Evolutionary conservation across 768 basidiomycete species (phyloP), one percentile per base, ranked within the genome.

Genomic region (Collybia mongolica): DNA sequence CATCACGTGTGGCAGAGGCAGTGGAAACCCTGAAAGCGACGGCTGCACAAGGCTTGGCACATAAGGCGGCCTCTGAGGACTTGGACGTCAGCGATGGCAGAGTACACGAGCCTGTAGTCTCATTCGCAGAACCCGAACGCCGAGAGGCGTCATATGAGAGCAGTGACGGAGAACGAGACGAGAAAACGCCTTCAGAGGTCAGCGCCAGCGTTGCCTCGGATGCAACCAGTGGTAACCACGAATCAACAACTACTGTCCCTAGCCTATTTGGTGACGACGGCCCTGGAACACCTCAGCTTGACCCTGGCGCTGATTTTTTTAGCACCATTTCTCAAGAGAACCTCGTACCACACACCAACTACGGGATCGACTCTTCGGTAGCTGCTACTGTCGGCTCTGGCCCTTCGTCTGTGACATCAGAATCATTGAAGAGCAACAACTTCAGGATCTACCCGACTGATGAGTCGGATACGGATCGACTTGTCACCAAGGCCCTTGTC

Each of bases 331-430:
- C 74, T 1, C 76, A 79, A 44, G 72, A 73, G 12, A 69, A 69
- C 14, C 66, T 75, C 26, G 79, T 94, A 5, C 93, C 93, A 0
- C 93, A 93, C 56, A 84, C 79, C 43, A 89, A 85, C 58, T 88
- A 91, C 51, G 81, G 80, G 3, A 66, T 87, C 26, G 93, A 93
- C 61, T 95, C 94, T 0, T 93, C 91, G 2, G 93, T 95, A 12
- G 96, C 95, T 17, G 96, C 96, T 0, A 99, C 96, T 0, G 79
- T 91, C 22, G 96, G 96, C n/a, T 94, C 92, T 2, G 77, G 92
- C 2, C 84, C 93, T 2, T 91, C 92, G 0, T 93, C 91, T 6
- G 78, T 89, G 29, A 80, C 83, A 0, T 88, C 86, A 0, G 89
- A 91, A 55, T 74, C 69, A 2, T 66, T 86, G 61, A 93, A 89